These are phyloP conservation scores for Fistulifera pelliculosa DNA, from an alignment of 108 stramenopile genomes.

Conservation along the genomic window DNA sequence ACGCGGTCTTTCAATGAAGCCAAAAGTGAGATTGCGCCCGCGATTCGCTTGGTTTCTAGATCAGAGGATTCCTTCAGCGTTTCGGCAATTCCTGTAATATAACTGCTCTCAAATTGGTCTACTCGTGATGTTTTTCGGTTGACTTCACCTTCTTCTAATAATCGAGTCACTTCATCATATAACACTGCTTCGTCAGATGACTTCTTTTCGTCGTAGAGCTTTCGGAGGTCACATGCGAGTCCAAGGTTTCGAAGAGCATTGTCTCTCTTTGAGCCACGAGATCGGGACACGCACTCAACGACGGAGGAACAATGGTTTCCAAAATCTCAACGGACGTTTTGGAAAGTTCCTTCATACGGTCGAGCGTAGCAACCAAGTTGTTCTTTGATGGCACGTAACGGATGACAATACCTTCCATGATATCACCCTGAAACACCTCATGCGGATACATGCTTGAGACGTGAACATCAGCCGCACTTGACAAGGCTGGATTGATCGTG, in stretches of 20 bases:
- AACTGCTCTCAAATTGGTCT: slow-evolving; percentile 5
- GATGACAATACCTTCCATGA: slow-evolving; percentile 75
- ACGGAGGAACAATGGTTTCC: background rate
- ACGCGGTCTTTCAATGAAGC: slow-evolving; percentile 30
- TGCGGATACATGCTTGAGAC: slow-evolving; percentile 64
- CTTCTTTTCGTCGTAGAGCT: no score
- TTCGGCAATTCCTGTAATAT: slow-evolving; percentile 21
- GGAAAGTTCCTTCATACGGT: background rate
- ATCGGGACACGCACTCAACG: background rate
- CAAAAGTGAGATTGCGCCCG: slow-evolving; percentile 40
- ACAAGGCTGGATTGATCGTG: slow-evolving; percentile 31
- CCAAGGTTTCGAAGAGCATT: no score
- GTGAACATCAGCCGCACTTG: slow-evolving; percentile 26
- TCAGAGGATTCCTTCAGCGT: slow-evolving; percentile 17
- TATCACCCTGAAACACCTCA: slow-evolving; percentile 55
- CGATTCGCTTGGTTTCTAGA: slow-evolving; percentile 55
- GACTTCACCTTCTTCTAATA: no score
- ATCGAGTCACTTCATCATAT: no score
- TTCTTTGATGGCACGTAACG: slow-evolving; percentile 43
- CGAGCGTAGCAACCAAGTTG: background rate
- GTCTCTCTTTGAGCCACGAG: background rate
- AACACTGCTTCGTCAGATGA: no score
- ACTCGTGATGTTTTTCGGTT: no score
- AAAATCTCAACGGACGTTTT: background rate
- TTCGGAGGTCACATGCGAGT: no score